Conservation (phyloP, 169 alveolate genomes). For the Plasmodium gallinaceum region DNA sequence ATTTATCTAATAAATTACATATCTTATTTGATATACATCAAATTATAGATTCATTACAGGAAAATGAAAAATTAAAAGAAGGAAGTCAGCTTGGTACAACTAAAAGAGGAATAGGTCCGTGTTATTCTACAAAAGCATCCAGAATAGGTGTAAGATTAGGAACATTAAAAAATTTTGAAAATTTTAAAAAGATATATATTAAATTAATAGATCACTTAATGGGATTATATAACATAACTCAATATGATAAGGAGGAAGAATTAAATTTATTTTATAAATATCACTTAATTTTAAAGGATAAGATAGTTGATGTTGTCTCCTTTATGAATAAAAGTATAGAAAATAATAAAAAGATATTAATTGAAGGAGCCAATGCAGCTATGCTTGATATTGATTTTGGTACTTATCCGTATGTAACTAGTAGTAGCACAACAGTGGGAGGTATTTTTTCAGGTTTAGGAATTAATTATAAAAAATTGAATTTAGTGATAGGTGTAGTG, state of each 20-base stretch:
- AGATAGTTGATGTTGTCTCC: slow-evolving; percentile 89
- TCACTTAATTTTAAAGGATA: slow-evolving; percentile 85
- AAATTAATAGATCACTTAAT: slow-evolving; percentile 78
- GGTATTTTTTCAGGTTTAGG: slow-evolving; percentile 85
- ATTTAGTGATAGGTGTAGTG: slow-evolving; percentile 89
- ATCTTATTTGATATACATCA: slow-evolving; percentile 90
- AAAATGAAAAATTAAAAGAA: slow-evolving; percentile 75
- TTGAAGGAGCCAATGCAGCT: slow-evolving; percentile 87
- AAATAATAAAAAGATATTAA: slow-evolving; percentile 79
- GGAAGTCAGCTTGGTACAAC: slow-evolving; percentile 94
- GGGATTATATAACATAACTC: slow-evolving; percentile 80
- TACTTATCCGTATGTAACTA: slow-evolving; percentile 87
- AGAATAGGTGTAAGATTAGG: slow-evolving; percentile 94
- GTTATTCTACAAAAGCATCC: slow-evolving; percentile 92
- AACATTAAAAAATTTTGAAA: slow-evolving; percentile 85
- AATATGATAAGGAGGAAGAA: slow-evolving; percentile 84
- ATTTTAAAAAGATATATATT: slow-evolving; percentile 81
- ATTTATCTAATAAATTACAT: slow-evolving; percentile 93
- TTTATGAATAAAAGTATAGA: slow-evolving; percentile 82
- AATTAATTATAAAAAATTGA: slow-evolving; percentile 74
- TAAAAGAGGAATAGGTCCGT: slow-evolving; percentile 96
- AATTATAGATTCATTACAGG: slow-evolving; percentile 84
- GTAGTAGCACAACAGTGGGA: slow-evolving; percentile 82
- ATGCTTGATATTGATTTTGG: slow-evolving; percentile 84
- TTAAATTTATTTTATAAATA: slow-evolving; percentile 83